Evolutionary conservation across 768 basidiomycete species (phyloP), one percentile per base, ranked within the genome.

Genomic region (Leccinellum rugosiceps): DNA sequence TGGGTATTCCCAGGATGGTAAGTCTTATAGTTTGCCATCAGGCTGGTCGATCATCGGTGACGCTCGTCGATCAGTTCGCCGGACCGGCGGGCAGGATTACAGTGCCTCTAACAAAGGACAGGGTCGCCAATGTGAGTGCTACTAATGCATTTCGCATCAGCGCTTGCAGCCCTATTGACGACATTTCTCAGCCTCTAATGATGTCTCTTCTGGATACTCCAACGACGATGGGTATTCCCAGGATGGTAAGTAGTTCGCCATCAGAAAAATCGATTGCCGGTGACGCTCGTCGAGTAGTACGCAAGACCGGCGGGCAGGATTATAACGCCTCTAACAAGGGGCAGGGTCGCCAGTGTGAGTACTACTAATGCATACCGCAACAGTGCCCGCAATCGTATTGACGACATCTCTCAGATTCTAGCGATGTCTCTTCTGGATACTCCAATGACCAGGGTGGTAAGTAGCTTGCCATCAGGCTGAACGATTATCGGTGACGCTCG

Each of bases 281-380:
- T 23, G 53, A 62, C 58, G 15, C 10, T 34, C 55, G 54, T 41
- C 28, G 45, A 59, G 62, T 46, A 83, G 82, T 75, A 49, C 71
- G 61, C 47, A 82, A 78, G 77, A 85, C 87, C 6, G 87, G 87
- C 14, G 87, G 88, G 2, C 75, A 78, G 3, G 83, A 88, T 64
- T 84, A 78, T 66, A 88, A 86, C 62, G 68, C 79, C 17, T 81
- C 83, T 28, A 58, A 30, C 58, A 55, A 88, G 55, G 58, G 66
- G 51, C 60, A 54, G 34, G 68, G 65, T 30, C 62, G 68, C 31
- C 28, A 28, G 28, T 65, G 30, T 31, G 30, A 31, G 30, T 31
- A 1, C 30, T 9, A 10, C 9, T 10, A 9, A 10, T 31, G 30
- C 1, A 1, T 9, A 10, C 10, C 30, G 38, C 9, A 31, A 0